A percentile compares a stretch with the other conserved stretches of the same genome.
Conservation (phyloP, 2,329 filamentous ascomycete genomes). For the Gyromitra esculenta region DNA sequence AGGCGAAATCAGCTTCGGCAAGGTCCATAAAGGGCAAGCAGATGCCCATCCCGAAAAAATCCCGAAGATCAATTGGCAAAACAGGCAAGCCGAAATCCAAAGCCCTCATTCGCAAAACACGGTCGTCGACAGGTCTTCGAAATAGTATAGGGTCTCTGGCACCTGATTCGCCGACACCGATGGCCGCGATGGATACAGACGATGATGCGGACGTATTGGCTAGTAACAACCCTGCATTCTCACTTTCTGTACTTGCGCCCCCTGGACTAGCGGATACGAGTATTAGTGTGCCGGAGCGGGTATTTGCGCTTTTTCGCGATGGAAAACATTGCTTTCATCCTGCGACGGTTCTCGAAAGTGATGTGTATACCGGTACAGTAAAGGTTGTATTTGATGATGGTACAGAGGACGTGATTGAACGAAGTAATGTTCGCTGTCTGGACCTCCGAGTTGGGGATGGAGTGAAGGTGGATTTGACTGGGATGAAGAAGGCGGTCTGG, state of each 20-base stretch:
- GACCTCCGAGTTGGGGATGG: slow-evolving; percentile 50
- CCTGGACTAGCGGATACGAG: not conserved
- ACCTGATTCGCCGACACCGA: slow-evolving; percentile 1
- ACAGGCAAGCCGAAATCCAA: slow-evolving; percentile 13
- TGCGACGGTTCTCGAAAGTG: slow-evolving; percentile 44
- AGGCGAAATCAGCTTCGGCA: not conserved
- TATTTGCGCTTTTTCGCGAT: slow-evolving; percentile 55
- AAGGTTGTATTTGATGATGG: slow-evolving; percentile 54
- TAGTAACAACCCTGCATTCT: slow-evolving; percentile 40
- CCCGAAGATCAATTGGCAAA: not conserved
- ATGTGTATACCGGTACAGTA: slow-evolving; percentile 20
- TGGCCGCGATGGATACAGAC: slow-evolving; percentile 26
- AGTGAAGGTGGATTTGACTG: slow-evolving; percentile 48
- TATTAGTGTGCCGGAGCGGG: slow-evolving; percentile 30
- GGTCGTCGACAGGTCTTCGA: slow-evolving; percentile 27
- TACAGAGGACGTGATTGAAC: slow-evolving; percentile 41
- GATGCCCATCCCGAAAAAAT: not conserved
- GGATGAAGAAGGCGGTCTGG: slow-evolving; percentile 51
- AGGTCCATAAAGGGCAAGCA: slow-evolving; percentile 9
- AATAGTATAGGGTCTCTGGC: slow-evolving; percentile 7
- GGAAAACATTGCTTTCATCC: slow-evolving; percentile 51
- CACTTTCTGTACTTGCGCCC: slow-evolving; percentile 4
- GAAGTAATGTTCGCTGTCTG: slow-evolving; percentile 44
- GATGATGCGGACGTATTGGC: slow-evolving; percentile 43
- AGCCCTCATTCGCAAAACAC: slow-evolving; percentile 24